Conservation (phyloP, 2,329 filamentous ascomycete genomes). For the Penicillium sp. region DNA sequence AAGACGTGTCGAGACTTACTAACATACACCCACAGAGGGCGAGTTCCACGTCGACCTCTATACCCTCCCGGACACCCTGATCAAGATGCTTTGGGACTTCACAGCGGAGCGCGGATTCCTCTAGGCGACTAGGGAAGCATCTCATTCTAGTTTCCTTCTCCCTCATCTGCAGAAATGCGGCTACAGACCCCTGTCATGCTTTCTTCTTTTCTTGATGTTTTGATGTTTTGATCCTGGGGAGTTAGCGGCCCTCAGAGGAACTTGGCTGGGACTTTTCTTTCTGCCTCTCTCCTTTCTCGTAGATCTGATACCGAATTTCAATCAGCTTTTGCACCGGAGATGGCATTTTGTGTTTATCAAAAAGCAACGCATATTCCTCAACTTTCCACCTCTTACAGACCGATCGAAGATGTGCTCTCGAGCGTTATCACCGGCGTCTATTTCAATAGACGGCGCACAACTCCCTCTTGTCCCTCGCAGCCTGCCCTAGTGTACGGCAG, state of each 20-base stretch:
- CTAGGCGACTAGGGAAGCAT: conserved; percentile 15
- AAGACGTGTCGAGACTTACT: too few species aligned
- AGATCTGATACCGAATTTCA: conserved; percentile 5
- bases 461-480: too few species aligned
- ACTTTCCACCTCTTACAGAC: too few species aligned
- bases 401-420: too few species aligned
- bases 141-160: not conserved
- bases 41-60: conserved; percentile 98
- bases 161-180: not conserved
- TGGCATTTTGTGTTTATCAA: not conserved
- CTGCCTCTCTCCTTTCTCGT: conserved; percentile 1
- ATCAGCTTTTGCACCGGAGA: not conserved
- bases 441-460: too few species aligned
- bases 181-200: not conserved
- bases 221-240: conserved; percentile 16
- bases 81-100: conserved; percentile 96
- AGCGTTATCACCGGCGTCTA: too few species aligned
- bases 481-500: too few species aligned
- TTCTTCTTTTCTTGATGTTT: conserved; percentile 7
- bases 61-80: conserved; percentile 84
- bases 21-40: conserved; percentile 60
- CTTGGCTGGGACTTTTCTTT: conserved; percentile 18
- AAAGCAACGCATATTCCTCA: not conserved
- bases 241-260: conserved; percentile 19
- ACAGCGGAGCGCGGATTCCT: conserved; percentile 49